Conservation (phyloP, 2,329 filamentous ascomycete genomes). For the Exophiala spinifera region DNA sequence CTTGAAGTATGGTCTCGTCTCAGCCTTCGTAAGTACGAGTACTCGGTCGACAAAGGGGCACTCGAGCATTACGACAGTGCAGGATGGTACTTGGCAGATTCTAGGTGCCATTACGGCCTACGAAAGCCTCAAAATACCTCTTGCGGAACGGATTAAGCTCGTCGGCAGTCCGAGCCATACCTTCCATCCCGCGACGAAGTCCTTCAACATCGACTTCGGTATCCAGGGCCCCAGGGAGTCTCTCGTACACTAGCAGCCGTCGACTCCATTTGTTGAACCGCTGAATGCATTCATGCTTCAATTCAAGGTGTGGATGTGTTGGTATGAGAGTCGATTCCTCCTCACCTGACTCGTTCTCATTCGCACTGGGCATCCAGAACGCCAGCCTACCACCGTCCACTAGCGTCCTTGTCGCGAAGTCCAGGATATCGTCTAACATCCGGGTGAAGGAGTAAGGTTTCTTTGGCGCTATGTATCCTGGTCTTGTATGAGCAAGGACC, state of each 20-base stretch:
- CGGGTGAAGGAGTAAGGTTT: slow-evolving; percentile 86
- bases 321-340: slow-evolving; percentile 47
- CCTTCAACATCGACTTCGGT: background rate
- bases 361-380: slow-evolving; percentile 97
- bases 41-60: background rate
- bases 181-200: slow-evolving; percentile 38
- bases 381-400: slow-evolving; percentile 76
- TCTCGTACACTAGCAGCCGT: slow-evolving; percentile 79
- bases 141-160: slow-evolving; percentile 67
- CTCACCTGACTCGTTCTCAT: slow-evolving; percentile 72
- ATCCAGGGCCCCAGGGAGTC: slow-evolving; percentile 55
- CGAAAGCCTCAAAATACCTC: slow-evolving; percentile 35
- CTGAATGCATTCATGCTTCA: slow-evolving; percentile 76
- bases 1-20: background rate
- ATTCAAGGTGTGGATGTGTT: slow-evolving; percentile 67
- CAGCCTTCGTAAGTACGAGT: no score
- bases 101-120: slow-evolving; percentile 16
- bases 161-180: slow-evolving; percentile 52
- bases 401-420: slow-evolving; percentile 73
- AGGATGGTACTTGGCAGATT: background rate
- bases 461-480: slow-evolving; percentile 80
- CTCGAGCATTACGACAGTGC: background rate
- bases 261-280: slow-evolving; percentile 92
- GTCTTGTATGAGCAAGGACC: slow-evolving; percentile 64
- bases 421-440: slow-evolving; percentile 85